Conservation (phyloP, 495 filamentous ascomycete species). For the Letharia columbiana region DNA sequence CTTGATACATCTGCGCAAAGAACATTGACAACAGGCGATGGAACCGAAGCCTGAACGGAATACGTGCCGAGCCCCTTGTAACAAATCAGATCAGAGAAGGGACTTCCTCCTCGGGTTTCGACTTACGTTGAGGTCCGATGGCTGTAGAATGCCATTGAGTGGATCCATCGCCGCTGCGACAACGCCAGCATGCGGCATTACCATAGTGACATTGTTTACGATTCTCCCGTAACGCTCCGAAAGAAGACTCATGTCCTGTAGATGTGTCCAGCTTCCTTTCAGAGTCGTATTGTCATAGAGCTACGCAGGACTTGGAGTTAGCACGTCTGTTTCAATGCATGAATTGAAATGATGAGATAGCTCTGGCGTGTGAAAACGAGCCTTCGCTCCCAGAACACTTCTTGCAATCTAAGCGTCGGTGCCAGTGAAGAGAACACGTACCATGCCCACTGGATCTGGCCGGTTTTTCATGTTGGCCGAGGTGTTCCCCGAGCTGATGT, state of each 20-base stretch:
- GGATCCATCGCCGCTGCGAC: constrained; percentile 50
- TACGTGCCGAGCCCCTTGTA: constrained; percentile 55
- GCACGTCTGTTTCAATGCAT: neutral
- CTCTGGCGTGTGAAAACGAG: neutral
- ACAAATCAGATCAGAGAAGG: neutral
- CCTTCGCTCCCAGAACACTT: neutral
- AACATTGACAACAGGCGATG: constrained; percentile 57
- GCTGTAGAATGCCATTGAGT: constrained; percentile 57
- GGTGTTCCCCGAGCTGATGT: constrained; percentile 2
- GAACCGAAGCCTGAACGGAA: constrained; percentile 52
- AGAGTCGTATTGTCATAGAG: constrained; percentile 23
- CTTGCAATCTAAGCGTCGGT: neutral
- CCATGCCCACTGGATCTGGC: constrained; percentile 16
- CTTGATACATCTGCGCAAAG: constrained; percentile 56
- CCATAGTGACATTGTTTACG: constrained; percentile 65
- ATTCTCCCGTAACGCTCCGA: constrained; percentile 42
- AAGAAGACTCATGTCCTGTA: constrained; percentile 35
- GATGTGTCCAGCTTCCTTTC: constrained; percentile 20
- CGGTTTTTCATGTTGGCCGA: constrained; percentile 7
- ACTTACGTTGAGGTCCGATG: constrained; percentile 44
- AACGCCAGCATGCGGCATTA: constrained; percentile 63
- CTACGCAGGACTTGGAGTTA: neutral
- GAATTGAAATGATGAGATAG: neutral
- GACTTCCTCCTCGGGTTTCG: neutral
- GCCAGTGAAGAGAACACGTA: neutral